Evolutionary conservation across 2,329 filamentous ascomycete genomes (phyloP).

Genomic region (Colletotrichum gloeosporioides): DNA sequence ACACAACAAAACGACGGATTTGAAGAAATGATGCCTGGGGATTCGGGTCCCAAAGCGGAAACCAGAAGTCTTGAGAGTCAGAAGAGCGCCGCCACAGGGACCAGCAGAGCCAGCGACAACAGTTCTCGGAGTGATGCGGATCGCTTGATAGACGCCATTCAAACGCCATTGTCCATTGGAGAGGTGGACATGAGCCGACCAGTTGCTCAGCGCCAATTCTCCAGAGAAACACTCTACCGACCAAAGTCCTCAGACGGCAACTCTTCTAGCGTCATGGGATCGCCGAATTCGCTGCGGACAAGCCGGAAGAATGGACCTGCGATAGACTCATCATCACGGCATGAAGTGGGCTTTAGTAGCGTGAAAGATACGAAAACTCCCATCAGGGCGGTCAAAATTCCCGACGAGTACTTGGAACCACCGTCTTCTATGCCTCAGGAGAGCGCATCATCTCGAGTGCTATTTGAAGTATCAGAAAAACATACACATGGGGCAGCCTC

Average conservation of each 20-base stretch:
- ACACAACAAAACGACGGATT: slow-evolving; percentile 1
- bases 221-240: slow-evolving; percentile 17
- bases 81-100: slow-evolving; percentile 40
- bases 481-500: slow-evolving; percentile 3
- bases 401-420: slow-evolving; percentile 49
- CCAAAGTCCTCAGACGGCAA: not conserved
- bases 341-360: slow-evolving; percentile 38
- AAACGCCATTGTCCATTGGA: slow-evolving; percentile 56
- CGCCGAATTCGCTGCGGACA: not conserved
- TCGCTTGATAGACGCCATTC: slow-evolving; percentile 74
- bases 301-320: slow-evolving; percentile 15
- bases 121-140: slow-evolving; percentile 70
- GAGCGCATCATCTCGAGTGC: slow-evolving; percentile 36
- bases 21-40: not conserved
- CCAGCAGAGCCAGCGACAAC: slow-evolving; percentile 44
- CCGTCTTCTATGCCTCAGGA: slow-evolving; percentile 31
- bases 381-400: slow-evolving; percentile 52
- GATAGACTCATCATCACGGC: slow-evolving; percentile 25
- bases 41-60: slow-evolving; percentile 10
- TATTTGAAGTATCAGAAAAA: slow-evolving; percentile 41
- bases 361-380: slow-evolving; percentile 51
- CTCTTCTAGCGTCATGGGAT: not conserved
- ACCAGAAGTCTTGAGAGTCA: slow-evolving; percentile 36
- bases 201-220: slow-evolving; percentile 23
- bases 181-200: not conserved